Evolutionary conservation across 208 protist genomes (phyloP).

Genomic region (Trypanosoma platydactyli): DNA sequence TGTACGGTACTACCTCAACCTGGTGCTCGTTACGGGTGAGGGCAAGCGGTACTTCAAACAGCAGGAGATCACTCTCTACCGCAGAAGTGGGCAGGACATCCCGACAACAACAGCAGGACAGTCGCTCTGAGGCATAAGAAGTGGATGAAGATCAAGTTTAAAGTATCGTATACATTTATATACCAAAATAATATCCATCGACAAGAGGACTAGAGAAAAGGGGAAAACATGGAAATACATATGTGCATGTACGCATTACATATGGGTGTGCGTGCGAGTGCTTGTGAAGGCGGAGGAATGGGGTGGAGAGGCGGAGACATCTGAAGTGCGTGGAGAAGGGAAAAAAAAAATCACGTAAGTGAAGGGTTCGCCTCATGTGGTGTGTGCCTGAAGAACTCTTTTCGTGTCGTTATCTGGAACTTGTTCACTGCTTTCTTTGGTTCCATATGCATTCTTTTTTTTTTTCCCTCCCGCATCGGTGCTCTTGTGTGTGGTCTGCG

Average conservation of each 20-base stretch:
- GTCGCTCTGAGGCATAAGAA: neutral
- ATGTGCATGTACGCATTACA: conserved; percentile 1
- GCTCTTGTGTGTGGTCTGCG: neutral
- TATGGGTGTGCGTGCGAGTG: neutral
- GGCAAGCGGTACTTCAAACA: conserved; percentile 91
- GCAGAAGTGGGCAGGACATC: conserved; percentile 59
- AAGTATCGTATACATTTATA: conserved; percentile 5
- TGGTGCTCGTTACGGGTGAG: conserved; percentile 76
- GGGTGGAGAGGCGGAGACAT: neutral
- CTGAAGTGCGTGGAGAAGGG: neutral
- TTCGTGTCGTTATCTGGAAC: no score
- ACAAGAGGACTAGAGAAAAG: conserved; percentile 13
- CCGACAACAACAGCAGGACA: conserved; percentile 12
- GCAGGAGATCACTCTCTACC: conserved; percentile 86
- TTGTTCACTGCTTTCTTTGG: neutral
- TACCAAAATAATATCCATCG: neutral
- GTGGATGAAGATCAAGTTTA: neutral
- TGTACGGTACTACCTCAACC: conserved; percentile 87
- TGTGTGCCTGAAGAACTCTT: no score
- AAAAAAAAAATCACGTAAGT: neutral
- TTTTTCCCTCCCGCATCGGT: neutral
- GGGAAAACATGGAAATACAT: conserved; percentile 7
- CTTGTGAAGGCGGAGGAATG: neutral
- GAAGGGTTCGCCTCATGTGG: neutral
- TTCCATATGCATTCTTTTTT: neutral